Evolutionary conservation across 805 yeast genomes (phyloP).

Genomic region (Clavispora fructus): DNA sequence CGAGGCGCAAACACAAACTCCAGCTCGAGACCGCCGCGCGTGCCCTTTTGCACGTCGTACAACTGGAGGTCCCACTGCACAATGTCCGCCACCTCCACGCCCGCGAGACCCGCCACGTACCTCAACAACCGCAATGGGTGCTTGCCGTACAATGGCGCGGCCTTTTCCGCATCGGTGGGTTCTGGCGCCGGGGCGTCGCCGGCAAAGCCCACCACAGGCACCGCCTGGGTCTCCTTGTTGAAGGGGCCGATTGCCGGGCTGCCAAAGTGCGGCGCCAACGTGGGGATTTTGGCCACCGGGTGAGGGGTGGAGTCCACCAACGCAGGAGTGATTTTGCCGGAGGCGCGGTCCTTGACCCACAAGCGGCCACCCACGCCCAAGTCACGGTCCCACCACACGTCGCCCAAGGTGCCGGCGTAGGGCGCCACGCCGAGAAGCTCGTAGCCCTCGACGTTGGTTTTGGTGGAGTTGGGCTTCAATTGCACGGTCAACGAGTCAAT

Average conservation of each 20-base stretch:
- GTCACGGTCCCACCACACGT: conserved; percentile 80
- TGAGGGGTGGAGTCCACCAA: conserved; percentile 56
- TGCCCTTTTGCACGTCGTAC: conserved; percentile 76
- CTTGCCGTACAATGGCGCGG: conserved; percentile 61
- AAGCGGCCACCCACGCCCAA: conserved; percentile 80
- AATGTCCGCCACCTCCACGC: conserved; percentile 54
- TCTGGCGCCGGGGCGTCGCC: conserved; percentile 35
- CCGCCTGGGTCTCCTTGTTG: conserved; percentile 70
- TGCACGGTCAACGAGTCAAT: conserved; percentile 65
- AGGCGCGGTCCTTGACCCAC: conserved; percentile 37
- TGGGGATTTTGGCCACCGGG: conserved; percentile 77
- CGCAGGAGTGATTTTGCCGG: conserved; percentile 33
- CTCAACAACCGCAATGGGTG: conserved; percentile 67
- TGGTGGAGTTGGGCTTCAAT: conserved; percentile 68
- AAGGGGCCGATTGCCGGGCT: conserved; percentile 61
- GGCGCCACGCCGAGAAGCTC: conserved; percentile 80
- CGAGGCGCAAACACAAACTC: conserved; percentile 82
- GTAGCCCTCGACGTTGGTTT: conserved; percentile 62
- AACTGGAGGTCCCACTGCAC: conserved; percentile 71
- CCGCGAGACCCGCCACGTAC: conserved; percentile 59
- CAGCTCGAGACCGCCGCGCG: conserved; percentile 68
- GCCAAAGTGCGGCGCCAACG: conserved; percentile 87
- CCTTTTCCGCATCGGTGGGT: conserved; percentile 53
- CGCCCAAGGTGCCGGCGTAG: conserved; percentile 65
- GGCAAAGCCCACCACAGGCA: conserved; percentile 68